These are phyloP conservation scores for Lasiodiplodia sp. DNA, from an alignment of 2,329 filamentous ascomycete genomes.

Conservation along the genomic window DNA sequence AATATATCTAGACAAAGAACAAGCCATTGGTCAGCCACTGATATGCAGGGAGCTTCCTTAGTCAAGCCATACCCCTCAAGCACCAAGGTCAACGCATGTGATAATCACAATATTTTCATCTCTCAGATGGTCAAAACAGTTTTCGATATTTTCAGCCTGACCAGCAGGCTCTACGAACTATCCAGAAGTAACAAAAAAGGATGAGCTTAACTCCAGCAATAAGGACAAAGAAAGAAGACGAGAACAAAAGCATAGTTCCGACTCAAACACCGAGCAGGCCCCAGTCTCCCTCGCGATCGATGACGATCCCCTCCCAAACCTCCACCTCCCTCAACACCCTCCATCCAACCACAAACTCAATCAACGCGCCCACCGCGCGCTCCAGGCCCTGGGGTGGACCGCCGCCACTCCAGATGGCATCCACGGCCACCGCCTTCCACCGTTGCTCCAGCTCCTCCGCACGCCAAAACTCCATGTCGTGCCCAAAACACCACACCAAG, in stretches of 20 bases:
- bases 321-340: slow-evolving; percentile 1
- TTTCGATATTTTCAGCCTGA: too few relatives aligned
- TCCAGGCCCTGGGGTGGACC: neutral
- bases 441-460: neutral
- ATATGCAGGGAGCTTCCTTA: too few relatives aligned
- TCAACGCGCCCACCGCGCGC: neutral
- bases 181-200: neutral
- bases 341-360: neutral
- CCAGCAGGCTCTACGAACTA: neutral
- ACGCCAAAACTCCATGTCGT: neutral
- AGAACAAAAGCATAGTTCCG: neutral
- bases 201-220: too few relatives aligned
- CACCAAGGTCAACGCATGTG: too few relatives aligned
- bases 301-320: neutral
- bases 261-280: neutral
- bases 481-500: neutral
- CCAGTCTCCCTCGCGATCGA: neutral
- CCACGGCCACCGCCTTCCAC: neutral
- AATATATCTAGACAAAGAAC: too few relatives aligned
- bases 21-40: too few relatives aligned
- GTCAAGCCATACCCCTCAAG: too few relatives aligned
- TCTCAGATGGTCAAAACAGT: too few relatives aligned
- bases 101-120: too few relatives aligned
- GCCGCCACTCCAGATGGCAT: neutral
- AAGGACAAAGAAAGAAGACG: neutral